Base-by-base conservation (phyloP, 208 protist genomes). In the Borovskyia barvae region DNA sequence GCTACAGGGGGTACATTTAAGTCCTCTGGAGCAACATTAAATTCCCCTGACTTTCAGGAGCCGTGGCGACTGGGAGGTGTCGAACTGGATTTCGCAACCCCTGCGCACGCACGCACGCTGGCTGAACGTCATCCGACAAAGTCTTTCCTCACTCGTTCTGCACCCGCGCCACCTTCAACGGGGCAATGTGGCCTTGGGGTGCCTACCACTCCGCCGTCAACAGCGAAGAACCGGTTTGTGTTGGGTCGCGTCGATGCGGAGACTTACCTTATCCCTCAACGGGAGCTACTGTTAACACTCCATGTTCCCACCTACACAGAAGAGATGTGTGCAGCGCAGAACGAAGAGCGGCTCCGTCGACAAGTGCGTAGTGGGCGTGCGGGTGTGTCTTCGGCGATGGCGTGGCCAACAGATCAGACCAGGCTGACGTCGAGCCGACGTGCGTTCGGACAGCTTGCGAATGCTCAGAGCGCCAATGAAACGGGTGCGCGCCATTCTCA, bases 251-350 rank as follows among this genome's bases (percentile, higher is more conserved):
- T 47, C 1, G 82, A 93, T 39, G 80, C 75, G 29, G 82, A 93
- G 56, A 87, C 68, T 2, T 93, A 89, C 55, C 26, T 93, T 17
- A 28, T 90, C 3, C 87, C 87, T 2, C 87, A 90, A 55, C 87
- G 82, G 30, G 87, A 93, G 45, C 70, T 93, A 8, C 67, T 91
- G 2, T 49, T 93, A 20, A 74, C 66, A 17, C 69, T 90, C 14
- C 55, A 80, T 54, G 76, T 82, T 19, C 87, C 87, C 3, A 30
- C 28, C 1, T 52, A 59, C 30, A 81, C 80, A 9, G 46, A 63
- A 15, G 33, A 41, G 15, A 70, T 86, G 67, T 90, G 82, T 48
- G 52, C 43, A 5, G 51, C 66, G 42, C 83, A 91, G 45, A 91
- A 91, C 54, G 39, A 66, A 15, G 68, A 77, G 5, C 75, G 87